Base-by-base conservation (phyloP, 306 rosid species). In the Geum urbanum region DNA sequence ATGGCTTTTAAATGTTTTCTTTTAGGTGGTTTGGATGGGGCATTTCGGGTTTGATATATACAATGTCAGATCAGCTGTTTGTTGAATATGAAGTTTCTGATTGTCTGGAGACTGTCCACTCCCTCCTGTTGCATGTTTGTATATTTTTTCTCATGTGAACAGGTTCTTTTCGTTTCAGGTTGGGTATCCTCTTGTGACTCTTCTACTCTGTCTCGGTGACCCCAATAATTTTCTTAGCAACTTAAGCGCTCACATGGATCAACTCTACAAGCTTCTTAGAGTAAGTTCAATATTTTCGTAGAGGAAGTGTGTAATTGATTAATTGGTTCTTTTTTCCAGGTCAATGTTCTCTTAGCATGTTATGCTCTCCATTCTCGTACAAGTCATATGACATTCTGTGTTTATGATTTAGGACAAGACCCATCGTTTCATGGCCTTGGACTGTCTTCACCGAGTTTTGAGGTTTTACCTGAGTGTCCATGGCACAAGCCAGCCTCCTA, bases 141-240 rank as follows among this genome's bases (percentile, higher is more conserved):
- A 32, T 32, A 32, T 19, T 37, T 58, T 15, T 35, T 54, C 40
- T 68, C 49, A 67, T 49, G 27, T 15, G 10, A 63, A 51, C 24
- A 24, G 45, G 72, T 74, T 60, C 45, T 60, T 8, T 76, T 54
- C 62, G 71, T 58, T 64, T 64, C 72, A 95, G 99, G 97, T 91
- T 83, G 99, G 99, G 63, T 95, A 87, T 80, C 99, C 99, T 0
- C 77, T 95, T 82, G 99, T 91, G 67, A 91, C 97, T 63, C 96
- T 95, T 83, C 97, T 95, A 77, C 87, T 95, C 63, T 95, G 97
- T 83, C 97, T 95, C 73, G 97, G 99, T 10, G 99, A 95, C 82
- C 96, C 96, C 77, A 88, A 82, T 80, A 83, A 87, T 84, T 95
- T 95, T 70, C 86, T 87, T 75, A 81, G 37, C 79, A 86, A 84